Percentiles rank a stretch among this genome's conserved stretches.
phyloP scores from a whole-genome alignment of 2,329 filamentous ascomycete species.

The Aspergillus udagawae region DNA sequence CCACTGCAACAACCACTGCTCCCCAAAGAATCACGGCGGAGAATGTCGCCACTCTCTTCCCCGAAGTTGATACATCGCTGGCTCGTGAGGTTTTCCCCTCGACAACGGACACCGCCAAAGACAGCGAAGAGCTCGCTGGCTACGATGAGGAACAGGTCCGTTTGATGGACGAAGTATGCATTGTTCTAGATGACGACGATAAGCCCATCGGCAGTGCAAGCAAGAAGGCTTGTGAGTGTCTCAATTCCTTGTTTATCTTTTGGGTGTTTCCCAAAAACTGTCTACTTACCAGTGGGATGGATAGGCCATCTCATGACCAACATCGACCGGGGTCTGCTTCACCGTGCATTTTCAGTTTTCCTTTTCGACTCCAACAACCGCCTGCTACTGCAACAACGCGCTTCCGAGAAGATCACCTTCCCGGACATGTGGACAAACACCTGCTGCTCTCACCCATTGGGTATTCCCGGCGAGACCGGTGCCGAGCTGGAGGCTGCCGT shows the following conservation, averaged over 20 bases:
- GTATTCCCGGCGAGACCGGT: constrained; percentile 87
- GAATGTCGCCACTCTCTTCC: constrained; percentile 82
- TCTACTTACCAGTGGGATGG: constrained; percentile 1
- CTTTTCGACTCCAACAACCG: constrained; percentile 93
- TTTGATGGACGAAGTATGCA: constrained; percentile 98
- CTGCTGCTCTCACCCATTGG: constrained; percentile 95
- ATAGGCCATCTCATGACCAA: constrained; percentile 97
- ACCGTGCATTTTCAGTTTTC: constrained; percentile 97
- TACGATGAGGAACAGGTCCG: constrained; percentile 98
- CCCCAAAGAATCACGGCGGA: constrained; percentile 72
- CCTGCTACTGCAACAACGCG: constrained; percentile 90
- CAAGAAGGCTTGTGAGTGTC: constrained; percentile 87
- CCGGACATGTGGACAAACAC: constrained; percentile 99
- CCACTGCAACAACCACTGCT: constrained; percentile 48
- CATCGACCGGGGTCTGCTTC: constrained; percentile 90
- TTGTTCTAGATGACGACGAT: constrained; percentile 90
- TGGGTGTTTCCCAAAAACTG: not conserved
- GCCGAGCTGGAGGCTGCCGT: constrained; percentile 74
- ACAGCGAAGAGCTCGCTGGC: constrained; percentile 70
- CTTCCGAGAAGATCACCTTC: constrained; percentile 96
- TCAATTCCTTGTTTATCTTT: not conserved
- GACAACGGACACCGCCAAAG: constrained; percentile 32
- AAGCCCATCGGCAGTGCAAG: constrained; percentile 89
- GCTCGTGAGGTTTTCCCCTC: constrained; percentile 50
- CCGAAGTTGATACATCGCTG: constrained; percentile 66